Evolutionary conservation across 164 flowering plant genomes (phyloP), one percentile per base, ranked within the genome.

Genomic region (Magnolia officinalis): DNA sequence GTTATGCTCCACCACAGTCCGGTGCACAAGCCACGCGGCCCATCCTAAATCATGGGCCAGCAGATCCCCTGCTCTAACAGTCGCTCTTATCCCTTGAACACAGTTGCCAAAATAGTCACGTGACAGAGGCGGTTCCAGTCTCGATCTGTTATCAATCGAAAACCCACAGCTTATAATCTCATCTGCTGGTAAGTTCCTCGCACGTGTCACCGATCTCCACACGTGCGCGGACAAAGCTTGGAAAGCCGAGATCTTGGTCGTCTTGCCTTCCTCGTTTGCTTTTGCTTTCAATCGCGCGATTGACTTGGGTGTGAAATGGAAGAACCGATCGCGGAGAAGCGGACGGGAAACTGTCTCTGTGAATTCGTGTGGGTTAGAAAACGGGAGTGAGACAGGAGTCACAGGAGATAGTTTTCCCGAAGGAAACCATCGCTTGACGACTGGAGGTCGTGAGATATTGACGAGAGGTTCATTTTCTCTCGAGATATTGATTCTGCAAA

Each of bases 301-400:
- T 2, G 90, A 84, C 31, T 83, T 83, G 0, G 89, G 6, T 11
- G 92, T 76, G 83, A 91, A 86, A 70, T 88, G 87, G 76, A 90
- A 87, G 52, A 87, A 63, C 75, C 87, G 82, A 70, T 83, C 89
- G 26, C 79, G 70, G 1, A 87, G 80, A 0, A 26, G 66, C 1
- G 87, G 87, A 1, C 84, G 63, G 26, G 74, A 77, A 24, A 21
- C 83, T 72, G 84, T 63, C 8, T 65, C 75, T 2, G 87, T 69
- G 79, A 88, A 86, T 50, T 85, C 84, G 1, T 80, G 82, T 1
- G 67, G 84, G 63, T 1, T 74, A 70, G 78, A 74, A 88, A 55
- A 55, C 7, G 89, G 90, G 21, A 88, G 88, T 65, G 75, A 76
- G 71, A 87, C 63, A 1, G 78, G 49, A 4, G 86, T 81, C 16